Conservation (phyloP, 768 basidiomycete genomes). For the Tricholoma sp. region DNA sequence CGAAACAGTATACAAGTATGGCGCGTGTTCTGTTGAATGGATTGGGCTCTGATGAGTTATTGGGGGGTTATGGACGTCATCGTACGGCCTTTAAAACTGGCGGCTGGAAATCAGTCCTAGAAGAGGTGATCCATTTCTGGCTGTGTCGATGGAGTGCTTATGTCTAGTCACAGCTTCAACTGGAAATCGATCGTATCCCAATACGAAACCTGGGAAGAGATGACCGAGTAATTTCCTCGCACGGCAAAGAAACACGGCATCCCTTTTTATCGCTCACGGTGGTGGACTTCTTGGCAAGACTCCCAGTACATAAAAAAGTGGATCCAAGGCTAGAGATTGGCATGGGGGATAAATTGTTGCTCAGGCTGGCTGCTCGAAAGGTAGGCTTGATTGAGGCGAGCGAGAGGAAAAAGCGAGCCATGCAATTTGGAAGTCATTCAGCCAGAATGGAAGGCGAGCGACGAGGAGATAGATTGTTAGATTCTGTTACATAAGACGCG, state of each 20-base stretch:
- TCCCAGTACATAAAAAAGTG: constrained; percentile 80
- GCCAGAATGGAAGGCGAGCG: constrained; percentile 74
- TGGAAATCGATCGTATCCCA: constrained; percentile 84
- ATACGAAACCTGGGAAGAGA: constrained; percentile 89
- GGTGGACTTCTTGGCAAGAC: constrained; percentile 66
- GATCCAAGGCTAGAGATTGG: constrained; percentile 75
- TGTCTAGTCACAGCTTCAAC: constrained; percentile 58
- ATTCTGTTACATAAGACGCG: neutral
- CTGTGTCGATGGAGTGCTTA: neutral
- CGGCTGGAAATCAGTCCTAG: constrained; percentile 73
- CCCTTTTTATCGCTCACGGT: constrained; percentile 83
- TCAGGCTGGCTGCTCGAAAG: constrained; percentile 65
- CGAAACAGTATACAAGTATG: constrained; percentile 56
- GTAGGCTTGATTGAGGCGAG: constrained; percentile 78
- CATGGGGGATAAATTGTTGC: constrained; percentile 82
- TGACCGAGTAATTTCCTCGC: constrained; percentile 87
- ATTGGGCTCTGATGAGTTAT: constrained; percentile 90
- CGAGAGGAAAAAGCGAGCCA: constrained; percentile 80
- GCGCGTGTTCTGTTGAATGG: constrained; percentile 87
- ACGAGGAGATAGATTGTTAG: constrained; percentile 43
- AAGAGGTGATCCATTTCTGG: constrained; percentile 51
- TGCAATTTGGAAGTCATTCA: constrained; percentile 94
- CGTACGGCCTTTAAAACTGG: constrained; percentile 61
- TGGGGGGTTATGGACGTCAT: constrained; percentile 93
- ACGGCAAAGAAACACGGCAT: constrained; percentile 89